Conservation (phyloP, 2,329 filamentous ascomycete genomes). For the Fusarium chaquense region DNA sequence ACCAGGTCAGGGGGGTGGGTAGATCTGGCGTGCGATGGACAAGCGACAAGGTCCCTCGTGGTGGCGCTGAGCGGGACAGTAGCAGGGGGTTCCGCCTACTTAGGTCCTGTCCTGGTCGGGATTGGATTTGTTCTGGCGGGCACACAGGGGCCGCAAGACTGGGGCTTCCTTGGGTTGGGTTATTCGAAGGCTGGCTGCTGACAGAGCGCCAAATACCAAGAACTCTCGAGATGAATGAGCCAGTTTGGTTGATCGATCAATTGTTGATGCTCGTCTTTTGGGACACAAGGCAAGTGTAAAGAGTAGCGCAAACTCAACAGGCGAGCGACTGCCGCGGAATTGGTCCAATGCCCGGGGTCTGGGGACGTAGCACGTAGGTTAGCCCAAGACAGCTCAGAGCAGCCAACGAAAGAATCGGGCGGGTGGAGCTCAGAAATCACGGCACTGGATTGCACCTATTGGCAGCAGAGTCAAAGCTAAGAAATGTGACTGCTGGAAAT, state of each 20-base stretch:
- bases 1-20: conserved; percentile 41
- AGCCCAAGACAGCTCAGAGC: conserved; percentile 42
- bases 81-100: conserved; percentile 39
- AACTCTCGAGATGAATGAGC: conserved; percentile 31
- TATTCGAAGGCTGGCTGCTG: conserved; percentile 22
- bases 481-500: conserved; percentile 29
- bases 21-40: conserved; percentile 53
- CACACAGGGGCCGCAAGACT: conserved; percentile 32
- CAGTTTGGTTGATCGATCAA: conserved; percentile 37
- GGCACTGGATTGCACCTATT: conserved; percentile 52
- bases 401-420: conserved; percentile 31
- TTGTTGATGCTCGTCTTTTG: conserved; percentile 27
- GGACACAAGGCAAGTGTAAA: conserved; percentile 32
- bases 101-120: conserved; percentile 34
- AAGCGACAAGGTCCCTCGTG: conserved; percentile 50
- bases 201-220: conserved; percentile 30
- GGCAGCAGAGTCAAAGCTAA: conserved; percentile 45
- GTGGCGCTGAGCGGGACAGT: conserved; percentile 52
- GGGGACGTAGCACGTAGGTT: conserved; percentile 43
- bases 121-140: conserved; percentile 37
- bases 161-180: conserved; percentile 30
- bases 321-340: conserved; percentile 43
- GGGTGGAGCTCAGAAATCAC: conserved; percentile 49
- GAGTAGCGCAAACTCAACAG: conserved; percentile 48
- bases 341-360: conserved; percentile 48